phyloP scores from a whole-genome alignment of 2,329 filamentous ascomycete genomes.

The Fusarium papillatum region DNA sequence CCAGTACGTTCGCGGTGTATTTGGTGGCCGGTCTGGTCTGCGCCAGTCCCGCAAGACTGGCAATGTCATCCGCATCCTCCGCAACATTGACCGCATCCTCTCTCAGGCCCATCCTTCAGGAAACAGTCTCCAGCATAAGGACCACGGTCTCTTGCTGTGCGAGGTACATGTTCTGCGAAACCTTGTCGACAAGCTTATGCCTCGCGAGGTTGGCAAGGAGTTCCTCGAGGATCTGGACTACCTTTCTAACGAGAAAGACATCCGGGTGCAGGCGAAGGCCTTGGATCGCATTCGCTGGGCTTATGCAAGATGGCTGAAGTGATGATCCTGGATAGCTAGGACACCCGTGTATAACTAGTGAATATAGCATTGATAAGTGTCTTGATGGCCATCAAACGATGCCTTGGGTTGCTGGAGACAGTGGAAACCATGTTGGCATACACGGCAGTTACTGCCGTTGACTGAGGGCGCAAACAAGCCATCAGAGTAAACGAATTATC shows the following conservation, averaged over 20 bases:
- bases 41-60: constrained; percentile 75
- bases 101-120: constrained; percentile 77
- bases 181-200: constrained; percentile 72
- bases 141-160: constrained; percentile 90
- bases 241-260: constrained; percentile 84
- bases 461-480: neutral
- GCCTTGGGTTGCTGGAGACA: neutral
- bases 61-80: constrained; percentile 81
- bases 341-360: constrained; percentile 13
- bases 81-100: constrained; percentile 89
- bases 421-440: neutral
- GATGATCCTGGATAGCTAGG: constrained; percentile 11
- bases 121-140: constrained; percentile 87
- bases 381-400: neutral
- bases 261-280: constrained; percentile 83
- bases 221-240: constrained; percentile 92
- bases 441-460: neutral
- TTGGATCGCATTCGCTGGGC: constrained; percentile 91
- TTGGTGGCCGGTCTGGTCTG: constrained; percentile 80
- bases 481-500: neutral
- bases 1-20: constrained; percentile 77
- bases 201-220: constrained; percentile 81
- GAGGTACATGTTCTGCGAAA: constrained; percentile 88
- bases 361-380: constrained; percentile 16
- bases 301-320: constrained; percentile 81